Evolutionary conservation across 495 filamentous ascomycete genomes (phyloP).

Genomic region (Penicillium egyptiacum): DNA sequence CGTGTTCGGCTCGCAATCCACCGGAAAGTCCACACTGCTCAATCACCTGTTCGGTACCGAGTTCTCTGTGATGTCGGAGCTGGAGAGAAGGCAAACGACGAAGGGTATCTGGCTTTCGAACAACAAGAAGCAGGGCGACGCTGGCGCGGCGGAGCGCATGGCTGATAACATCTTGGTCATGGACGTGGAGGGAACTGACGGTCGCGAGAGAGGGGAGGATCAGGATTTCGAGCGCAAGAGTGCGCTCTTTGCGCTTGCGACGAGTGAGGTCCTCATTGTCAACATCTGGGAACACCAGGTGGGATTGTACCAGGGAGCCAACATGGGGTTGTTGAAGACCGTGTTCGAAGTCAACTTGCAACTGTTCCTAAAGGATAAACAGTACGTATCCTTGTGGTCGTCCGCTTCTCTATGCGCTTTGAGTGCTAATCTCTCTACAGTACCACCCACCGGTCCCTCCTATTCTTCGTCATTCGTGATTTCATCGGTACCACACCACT

Average conservation of each 20-base stretch:
- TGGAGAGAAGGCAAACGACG: constrained; percentile 88
- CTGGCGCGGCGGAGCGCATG: constrained; percentile 55
- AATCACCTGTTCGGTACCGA: constrained; percentile 95
- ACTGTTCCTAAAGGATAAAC: constrained; percentile 89
- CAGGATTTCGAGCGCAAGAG: constrained; percentile 99
- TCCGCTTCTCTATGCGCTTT: constrained; percentile 9
- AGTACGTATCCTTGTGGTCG: constrained; percentile 53
- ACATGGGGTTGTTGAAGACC: constrained; percentile 97
- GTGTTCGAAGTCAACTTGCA: constrained; percentile 99
- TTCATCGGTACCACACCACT: constrained; percentile 90
- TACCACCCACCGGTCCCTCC: constrained; percentile 83
- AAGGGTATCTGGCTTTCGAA: constrained; percentile 99
- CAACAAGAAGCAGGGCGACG: constrained; percentile 63
- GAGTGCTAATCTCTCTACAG: constrained; percentile 43
- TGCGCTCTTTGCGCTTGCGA: constrained; percentile 93
- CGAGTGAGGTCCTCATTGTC: constrained; percentile 96
- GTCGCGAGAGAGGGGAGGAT: constrained; percentile 93
- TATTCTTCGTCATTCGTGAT: constrained; percentile 98
- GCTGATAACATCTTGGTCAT: constrained; percentile 98
- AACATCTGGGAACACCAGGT: constrained; percentile 99
- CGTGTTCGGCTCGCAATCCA: constrained; percentile 98
- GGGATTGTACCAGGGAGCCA: constrained; percentile 94
- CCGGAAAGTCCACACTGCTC: constrained; percentile 94
- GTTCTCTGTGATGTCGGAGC: constrained; percentile 95
- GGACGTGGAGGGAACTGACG: constrained; percentile 98